Percentiles rank a stretch among this genome's conserved stretches.
These are phyloP conservation scores for Saccharomycopsis phalli DNA, from an alignment of 1,139 yeast species.

Conservation along the genomic window DNA sequence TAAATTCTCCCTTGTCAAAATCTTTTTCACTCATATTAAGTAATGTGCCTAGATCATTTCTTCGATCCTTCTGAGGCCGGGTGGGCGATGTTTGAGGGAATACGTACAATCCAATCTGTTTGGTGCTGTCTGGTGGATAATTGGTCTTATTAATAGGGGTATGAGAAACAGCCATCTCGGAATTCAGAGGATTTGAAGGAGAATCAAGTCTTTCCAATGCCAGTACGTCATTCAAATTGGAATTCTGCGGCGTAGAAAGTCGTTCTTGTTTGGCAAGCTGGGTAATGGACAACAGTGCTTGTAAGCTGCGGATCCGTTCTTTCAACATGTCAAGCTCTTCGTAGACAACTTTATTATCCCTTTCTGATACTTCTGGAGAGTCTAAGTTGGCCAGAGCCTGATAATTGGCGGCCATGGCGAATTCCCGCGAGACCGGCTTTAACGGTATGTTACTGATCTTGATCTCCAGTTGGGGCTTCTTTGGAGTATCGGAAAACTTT, in stretches of 20 bases:
- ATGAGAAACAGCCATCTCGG: neutral
- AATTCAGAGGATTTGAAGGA: neutral
- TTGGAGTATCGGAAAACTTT: too few species aligned
- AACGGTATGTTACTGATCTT: too few species aligned
- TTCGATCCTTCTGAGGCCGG: neutral
- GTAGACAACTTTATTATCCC: too few species aligned
- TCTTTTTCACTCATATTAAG: neutral
- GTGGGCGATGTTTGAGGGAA: neutral
- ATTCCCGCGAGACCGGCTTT: too few species aligned
- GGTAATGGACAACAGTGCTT: constrained; percentile 13
- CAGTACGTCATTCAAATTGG: neutral
- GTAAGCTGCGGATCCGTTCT: constrained; percentile 15
- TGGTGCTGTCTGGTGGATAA: neutral
- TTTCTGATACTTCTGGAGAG: too few species aligned
- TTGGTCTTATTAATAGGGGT: neutral
- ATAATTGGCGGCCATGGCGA: too few species aligned
- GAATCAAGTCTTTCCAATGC: too few species aligned
- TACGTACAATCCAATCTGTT: neutral
- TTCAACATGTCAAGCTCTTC: constrained; percentile 16
- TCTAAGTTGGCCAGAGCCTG: too few species aligned
- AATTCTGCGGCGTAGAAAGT: neutral
- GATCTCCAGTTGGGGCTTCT: too few species aligned
- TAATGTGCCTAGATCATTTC: neutral
- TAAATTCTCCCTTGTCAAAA: too few species aligned
- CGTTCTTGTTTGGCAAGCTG: constrained; percentile 6